Percentiles rank a stretch among this genome's conserved stretches.
Conservation (phyloP, 225 moss, liverwort and hornwort genomes). For the Physcomitrellopsis africana region DNA sequence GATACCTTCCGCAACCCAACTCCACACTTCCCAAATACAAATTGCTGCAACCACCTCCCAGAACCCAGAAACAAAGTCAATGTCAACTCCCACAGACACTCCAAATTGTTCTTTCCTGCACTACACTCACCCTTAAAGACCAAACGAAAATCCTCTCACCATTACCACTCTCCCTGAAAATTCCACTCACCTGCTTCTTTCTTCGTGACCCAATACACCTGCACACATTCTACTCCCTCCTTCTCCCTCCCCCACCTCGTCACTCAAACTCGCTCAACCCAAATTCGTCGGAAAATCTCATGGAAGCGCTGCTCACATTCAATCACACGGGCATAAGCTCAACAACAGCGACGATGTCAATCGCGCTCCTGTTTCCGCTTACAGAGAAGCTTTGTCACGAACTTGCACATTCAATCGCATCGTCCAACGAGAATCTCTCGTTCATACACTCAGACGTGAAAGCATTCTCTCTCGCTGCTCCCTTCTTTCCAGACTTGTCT, state of each 20-base stretch:
- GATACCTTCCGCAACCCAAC: conserved; percentile 12
- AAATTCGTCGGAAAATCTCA: background rate
- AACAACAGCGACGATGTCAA: conserved; percentile 1
- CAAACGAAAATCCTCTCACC: background rate
- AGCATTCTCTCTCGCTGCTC: background rate
- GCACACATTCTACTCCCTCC: conserved; percentile 7
- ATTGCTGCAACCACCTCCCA: background rate
- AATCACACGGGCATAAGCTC: background rate
- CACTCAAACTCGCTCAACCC: conserved; percentile 20
- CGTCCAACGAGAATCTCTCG: no score
- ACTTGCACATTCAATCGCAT: background rate
- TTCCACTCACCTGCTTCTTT: conserved; percentile 22
- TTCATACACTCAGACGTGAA: no score
- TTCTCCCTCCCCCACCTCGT: conserved; percentile 13
- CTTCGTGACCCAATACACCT: background rate
- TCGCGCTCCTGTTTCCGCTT: background rate
- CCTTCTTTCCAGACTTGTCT: conserved; percentile 18
- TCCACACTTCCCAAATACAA: background rate
- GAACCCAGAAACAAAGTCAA: background rate
- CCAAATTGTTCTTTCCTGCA: background rate
- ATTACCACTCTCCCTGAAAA: background rate
- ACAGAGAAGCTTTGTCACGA: background rate
- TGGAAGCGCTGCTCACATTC: background rate
- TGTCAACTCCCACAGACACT: background rate
- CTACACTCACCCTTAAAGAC: background rate